phyloP scores from a whole-genome alignment of 768 basidiomycete species.

The Panaeolus papilionaceus region DNA sequence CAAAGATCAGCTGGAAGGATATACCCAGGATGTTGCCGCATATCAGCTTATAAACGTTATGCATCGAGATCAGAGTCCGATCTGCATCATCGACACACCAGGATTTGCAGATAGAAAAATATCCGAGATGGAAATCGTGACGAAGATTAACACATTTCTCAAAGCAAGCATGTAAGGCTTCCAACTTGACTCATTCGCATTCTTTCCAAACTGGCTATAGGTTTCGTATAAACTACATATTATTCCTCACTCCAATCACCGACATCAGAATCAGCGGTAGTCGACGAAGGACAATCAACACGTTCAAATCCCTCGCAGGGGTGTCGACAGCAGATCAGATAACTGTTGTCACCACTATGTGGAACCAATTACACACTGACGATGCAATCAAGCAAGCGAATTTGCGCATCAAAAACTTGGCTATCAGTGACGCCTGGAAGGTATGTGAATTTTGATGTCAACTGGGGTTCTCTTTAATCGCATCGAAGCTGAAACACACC shows the following conservation, averaged over 20 bases:
- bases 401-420: not conserved
- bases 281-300: not conserved
- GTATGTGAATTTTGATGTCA: not conserved
- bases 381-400: not conserved
- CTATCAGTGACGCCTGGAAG: not conserved
- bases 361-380: not conserved
- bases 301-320: not conserved
- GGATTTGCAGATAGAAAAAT: not conserved
- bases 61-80: not conserved
- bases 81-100: not conserved
- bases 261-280: not conserved
- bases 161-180: not conserved
- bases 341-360: not conserved
- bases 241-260: not conserved
- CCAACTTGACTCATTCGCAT: too few species aligned
- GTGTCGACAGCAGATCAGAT: not conserved
- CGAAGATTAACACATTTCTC: not conserved
- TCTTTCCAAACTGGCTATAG: not conserved
- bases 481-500: too few species aligned
- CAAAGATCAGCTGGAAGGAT: not conserved
- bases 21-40: not conserved
- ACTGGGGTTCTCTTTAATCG: too few species aligned
- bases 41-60: not conserved
- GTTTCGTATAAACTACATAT: not conserved
- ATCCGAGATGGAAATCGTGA: not conserved